Percentiles rank a stretch among this genome's conserved stretches.
phyloP scores from a whole-genome alignment of 768 basidiomycete species.

The Crassisporium funariophilum region DNA sequence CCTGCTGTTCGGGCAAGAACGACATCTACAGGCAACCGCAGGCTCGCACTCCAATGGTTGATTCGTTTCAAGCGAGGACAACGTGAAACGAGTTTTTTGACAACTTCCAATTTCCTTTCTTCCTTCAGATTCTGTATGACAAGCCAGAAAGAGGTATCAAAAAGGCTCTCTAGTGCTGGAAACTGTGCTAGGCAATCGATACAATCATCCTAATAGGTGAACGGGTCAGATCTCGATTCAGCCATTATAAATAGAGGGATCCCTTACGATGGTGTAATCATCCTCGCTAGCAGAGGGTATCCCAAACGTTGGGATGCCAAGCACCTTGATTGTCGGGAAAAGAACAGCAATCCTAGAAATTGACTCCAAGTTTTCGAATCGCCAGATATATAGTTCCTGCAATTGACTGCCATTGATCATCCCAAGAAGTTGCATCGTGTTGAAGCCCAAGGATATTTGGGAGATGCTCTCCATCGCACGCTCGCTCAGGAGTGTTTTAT shows the following conservation, averaged over 20 bases:
- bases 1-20: slow-evolving; percentile 8
- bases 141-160: slow-evolving; percentile 23
- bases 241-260: neutral
- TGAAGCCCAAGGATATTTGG: slow-evolving; percentile 18
- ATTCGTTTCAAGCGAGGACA: slow-evolving; percentile 17
- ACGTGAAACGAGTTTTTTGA: slow-evolving; percentile 6
- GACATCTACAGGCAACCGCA: slow-evolving; percentile 15
- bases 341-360: slow-evolving; percentile 16
- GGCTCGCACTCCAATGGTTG: slow-evolving; percentile 10
- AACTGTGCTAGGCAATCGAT: slow-evolving; percentile 21
- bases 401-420: slow-evolving; percentile 19
- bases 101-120: slow-evolving; percentile 7
- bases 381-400: slow-evolving; percentile 24
- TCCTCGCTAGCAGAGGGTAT: slow-evolving; percentile 10
- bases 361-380: slow-evolving; percentile 21
- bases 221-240: neutral
- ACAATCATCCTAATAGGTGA: slow-evolving; percentile 20
- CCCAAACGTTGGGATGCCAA: slow-evolving; percentile 26
- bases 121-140: slow-evolving; percentile 7
- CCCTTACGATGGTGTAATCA: slow-evolving; percentile 15
- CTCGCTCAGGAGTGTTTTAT: slow-evolving; percentile 6
- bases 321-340: slow-evolving; percentile 19
- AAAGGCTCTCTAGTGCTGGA: slow-evolving; percentile 14
- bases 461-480: slow-evolving; percentile 22
- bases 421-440: slow-evolving; percentile 18